Evolutionary conservation across 441 rosid species (phyloP).

Genomic region (Biscutella laevigata): DNA sequence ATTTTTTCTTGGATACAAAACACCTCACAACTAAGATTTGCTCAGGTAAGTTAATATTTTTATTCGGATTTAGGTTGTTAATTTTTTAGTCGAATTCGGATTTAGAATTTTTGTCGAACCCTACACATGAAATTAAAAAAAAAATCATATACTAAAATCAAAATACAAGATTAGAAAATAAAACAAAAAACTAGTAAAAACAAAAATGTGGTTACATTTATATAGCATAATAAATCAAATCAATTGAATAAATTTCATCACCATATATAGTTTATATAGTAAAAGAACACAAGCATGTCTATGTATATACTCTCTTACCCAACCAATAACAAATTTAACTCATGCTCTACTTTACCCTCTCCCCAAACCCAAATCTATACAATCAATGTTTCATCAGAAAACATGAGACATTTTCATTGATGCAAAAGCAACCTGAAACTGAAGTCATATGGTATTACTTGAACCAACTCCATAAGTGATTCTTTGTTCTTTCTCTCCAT

Average conservation of each 20-base stretch:
- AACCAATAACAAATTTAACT: slow-evolving; percentile 13
- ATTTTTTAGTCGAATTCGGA: too few species aligned
- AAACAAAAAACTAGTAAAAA: slow-evolving; percentile 11
- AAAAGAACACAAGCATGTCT: slow-evolving; percentile 15
- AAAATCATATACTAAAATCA: too few species aligned
- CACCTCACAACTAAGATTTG: too few species aligned
- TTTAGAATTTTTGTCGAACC: too few species aligned
- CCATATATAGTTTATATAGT: slow-evolving; percentile 7
- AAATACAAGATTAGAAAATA: too few species aligned
- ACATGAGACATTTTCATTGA: slow-evolving; percentile 34
- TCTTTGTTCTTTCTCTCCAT: slow-evolving; percentile 41
- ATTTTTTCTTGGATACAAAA: too few species aligned
- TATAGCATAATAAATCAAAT: slow-evolving; percentile 6
- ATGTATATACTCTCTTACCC: slow-evolving; percentile 18
- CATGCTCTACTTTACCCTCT: slow-evolving; percentile 15
- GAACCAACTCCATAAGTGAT: slow-evolving; percentile 43
- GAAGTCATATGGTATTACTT: slow-evolving; percentile 75
- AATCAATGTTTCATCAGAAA: too few species aligned
- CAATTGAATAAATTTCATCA: slow-evolving; percentile 20
- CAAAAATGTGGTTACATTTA: slow-evolving; percentile 4
- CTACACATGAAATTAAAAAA: too few species aligned
- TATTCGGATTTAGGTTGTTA: too few species aligned
- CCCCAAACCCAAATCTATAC: slow-evolving; percentile 19
- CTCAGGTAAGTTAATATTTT: too few species aligned
- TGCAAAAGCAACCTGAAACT: slow-evolving; percentile 60